A percentile compares a stretch with the other conserved stretches of the same genome.
These are phyloP conservation scores for Euryodendron excelsum DNA, from an alignment of 148 eudicot genomes.

Conservation along the genomic window DNA sequence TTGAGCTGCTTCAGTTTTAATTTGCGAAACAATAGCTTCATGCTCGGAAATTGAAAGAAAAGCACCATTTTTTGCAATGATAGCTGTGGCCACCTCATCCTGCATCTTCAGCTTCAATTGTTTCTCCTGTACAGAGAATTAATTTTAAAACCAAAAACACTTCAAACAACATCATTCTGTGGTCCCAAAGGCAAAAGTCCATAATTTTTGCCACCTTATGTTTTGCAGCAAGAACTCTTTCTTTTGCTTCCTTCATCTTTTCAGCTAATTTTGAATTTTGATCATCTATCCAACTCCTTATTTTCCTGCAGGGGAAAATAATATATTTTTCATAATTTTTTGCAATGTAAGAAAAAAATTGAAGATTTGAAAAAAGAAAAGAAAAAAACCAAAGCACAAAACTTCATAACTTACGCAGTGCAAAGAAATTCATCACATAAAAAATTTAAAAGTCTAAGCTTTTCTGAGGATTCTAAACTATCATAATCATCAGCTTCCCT, in stretches of 20 bases:
- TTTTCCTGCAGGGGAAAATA: constrained; percentile 35
- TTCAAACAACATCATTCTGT: neutral
- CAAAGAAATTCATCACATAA: constrained; percentile 84
- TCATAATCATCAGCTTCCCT: constrained; percentile 52
- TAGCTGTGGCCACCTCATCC: constrained; percentile 56
- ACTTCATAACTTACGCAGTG: constrained; percentile 51
- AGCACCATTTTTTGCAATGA: constrained; percentile 50
- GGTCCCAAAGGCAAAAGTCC: neutral
- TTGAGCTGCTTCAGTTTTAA: constrained; percentile 51
- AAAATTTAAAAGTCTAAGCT: constrained; percentile 61
- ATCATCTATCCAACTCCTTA: constrained; percentile 73
- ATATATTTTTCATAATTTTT: neutral
- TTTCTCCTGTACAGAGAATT: constrained; percentile 51
- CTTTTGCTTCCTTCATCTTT: constrained; percentile 67
- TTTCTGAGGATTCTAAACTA: constrained; percentile 52
- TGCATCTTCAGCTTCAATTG: constrained; percentile 52
- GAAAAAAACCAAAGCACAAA: neutral
- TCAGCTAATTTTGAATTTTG: constrained; percentile 41
- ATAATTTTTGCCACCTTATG: constrained; percentile 50
- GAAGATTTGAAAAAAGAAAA: neutral
- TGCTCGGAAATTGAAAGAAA: constrained; percentile 68
- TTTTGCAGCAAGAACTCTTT: constrained; percentile 50
- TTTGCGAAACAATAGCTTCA: constrained; percentile 50
- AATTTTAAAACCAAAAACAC: neutral
- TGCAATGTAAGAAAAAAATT: neutral